Evolutionary conservation across 129 eudicot genomes (phyloP).

Genomic region (Flaveria linearis): DNA sequence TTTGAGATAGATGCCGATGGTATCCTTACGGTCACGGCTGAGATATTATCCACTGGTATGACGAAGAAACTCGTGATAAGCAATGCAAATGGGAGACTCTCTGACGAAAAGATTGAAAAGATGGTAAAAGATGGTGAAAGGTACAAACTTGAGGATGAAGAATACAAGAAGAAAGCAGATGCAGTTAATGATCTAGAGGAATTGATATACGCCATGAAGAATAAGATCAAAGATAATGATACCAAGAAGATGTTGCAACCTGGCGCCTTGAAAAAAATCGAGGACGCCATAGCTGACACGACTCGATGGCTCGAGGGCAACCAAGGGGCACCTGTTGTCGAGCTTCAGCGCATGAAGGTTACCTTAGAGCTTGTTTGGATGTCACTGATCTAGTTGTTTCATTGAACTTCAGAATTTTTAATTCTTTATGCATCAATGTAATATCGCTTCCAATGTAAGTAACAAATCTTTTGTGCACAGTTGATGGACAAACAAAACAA

Average conservation of each 20-base stretch:
- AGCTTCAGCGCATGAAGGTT: neutral
- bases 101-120: constrained; percentile 5
- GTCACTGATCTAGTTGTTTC: neutral
- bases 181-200: neutral
- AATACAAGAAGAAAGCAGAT: neutral
- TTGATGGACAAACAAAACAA: too few relatives aligned
- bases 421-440: too few relatives aligned
- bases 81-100: neutral
- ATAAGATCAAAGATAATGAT: neutral
- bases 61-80: neutral
- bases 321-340: neutral
- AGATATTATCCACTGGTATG: neutral
- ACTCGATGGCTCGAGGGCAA: neutral
- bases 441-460: too few relatives aligned
- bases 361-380: neutral
- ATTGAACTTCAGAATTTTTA: too few relatives aligned
- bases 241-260: neutral
- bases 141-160: neutral
- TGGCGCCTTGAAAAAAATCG: neutral
- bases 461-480: too few relatives aligned
- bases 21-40: constrained; percentile 10
- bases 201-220: neutral
- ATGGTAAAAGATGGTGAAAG: neutral
- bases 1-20: neutral
- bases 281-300: neutral